Evolutionary conservation across 177 flowering plant genomes (phyloP).

Genomic region (Telopea speciosissima): DNA sequence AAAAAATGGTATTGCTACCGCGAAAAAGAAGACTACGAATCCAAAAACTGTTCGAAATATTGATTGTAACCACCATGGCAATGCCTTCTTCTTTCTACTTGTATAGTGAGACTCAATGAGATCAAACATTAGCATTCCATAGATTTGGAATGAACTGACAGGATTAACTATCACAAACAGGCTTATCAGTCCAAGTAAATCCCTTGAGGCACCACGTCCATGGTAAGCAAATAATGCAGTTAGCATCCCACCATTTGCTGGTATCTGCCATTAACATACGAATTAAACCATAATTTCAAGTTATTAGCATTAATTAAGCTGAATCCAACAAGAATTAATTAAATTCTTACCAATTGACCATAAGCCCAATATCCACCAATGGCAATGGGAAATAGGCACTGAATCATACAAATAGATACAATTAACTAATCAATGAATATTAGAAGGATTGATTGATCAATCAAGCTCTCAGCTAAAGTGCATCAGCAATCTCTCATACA

Average conservation of each 20-base stretch:
- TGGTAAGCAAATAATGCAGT: slow-evolving; percentile 43
- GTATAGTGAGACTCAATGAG: slow-evolving; percentile 51
- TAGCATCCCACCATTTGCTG: slow-evolving; percentile 40
- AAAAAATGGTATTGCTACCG: slow-evolving; percentile 71
- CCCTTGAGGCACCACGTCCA: slow-evolving; percentile 38
- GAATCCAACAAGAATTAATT: no score
- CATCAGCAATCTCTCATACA: no score
- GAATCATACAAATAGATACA: no score
- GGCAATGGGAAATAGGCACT: slow-evolving; percentile 67
- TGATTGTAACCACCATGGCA: slow-evolving; percentile 55
- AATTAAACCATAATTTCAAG: no score
- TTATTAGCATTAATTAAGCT: no score
- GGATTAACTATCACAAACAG: slow-evolving; percentile 48
- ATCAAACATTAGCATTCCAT: slow-evolving; percentile 82
- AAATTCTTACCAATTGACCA: slow-evolving; percentile 71
- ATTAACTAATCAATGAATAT: no score
- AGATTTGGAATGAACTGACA: slow-evolving; percentile 62
- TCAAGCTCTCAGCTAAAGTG: no score
- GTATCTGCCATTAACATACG: slow-evolving; percentile 38
- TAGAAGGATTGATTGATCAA: no score
- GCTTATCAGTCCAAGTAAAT: slow-evolving; percentile 33
- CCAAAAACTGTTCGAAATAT: slow-evolving; percentile 43
- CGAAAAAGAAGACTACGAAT: slow-evolving; percentile 42
- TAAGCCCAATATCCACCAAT: slow-evolving; percentile 76
- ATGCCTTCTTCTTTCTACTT: slow-evolving; percentile 41